A percentile compares a stretch with the other conserved stretches of the same genome.
These are phyloP conservation scores for Blastocystis hominis DNA, from an alignment of 352 stramenopile species.

Conservation along the genomic window DNA sequence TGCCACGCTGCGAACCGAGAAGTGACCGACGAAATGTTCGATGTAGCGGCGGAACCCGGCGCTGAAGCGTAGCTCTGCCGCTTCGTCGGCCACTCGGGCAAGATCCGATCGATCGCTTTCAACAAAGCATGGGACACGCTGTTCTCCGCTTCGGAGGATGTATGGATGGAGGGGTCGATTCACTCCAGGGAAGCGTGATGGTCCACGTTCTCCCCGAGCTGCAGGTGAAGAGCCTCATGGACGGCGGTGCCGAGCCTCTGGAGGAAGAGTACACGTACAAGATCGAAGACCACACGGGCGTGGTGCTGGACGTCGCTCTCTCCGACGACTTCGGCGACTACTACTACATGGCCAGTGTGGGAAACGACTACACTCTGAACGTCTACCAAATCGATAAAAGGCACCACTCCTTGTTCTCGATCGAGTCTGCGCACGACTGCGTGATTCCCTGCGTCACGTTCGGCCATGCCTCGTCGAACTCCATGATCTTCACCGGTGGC, in stretches of 20 bases:
- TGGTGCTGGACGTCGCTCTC: background rate
- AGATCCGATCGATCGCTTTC: slow-evolving; percentile 2
- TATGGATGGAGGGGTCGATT: background rate
- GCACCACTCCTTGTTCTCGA: background rate
- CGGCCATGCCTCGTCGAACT: background rate
- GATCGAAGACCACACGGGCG: background rate
- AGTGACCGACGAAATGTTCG: background rate
- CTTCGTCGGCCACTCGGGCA: slow-evolving; percentile 8
- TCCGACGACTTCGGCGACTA: slow-evolving; percentile 10
- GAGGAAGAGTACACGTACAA: background rate
- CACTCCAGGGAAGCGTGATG: background rate
- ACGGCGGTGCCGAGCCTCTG: background rate
- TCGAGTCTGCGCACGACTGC: background rate
- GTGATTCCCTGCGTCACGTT: slow-evolving; percentile 17
- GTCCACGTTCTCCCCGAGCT: slow-evolving; percentile 10
- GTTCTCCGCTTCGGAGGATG: slow-evolving; percentile 12
- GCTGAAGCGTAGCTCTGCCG: background rate
- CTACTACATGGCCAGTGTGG: slow-evolving; percentile 36
- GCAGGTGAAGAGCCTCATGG: background rate
- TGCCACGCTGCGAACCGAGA: background rate
- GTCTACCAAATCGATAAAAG: background rate
- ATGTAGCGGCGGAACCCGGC: background rate
- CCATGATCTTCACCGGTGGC: slow-evolving; percentile 3
- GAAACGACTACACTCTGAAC: slow-evolving; percentile 41
- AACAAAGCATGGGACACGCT: background rate